phyloP scores from a whole-genome alignment of 495 filamentous ascomycete species.

The Penicillium odoratum region DNA sequence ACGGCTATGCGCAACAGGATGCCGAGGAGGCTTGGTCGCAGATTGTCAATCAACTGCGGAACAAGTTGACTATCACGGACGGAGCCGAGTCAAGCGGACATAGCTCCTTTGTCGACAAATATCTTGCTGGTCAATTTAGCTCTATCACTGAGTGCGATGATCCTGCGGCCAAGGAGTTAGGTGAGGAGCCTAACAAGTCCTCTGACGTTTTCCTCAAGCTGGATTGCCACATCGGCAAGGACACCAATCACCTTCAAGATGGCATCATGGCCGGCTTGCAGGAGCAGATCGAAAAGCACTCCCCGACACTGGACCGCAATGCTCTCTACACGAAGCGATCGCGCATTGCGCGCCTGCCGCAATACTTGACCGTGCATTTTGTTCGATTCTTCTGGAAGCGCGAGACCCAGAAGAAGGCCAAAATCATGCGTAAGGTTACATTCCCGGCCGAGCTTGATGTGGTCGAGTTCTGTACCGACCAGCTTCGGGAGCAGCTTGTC shows the following conservation, averaged over 20 bases:
- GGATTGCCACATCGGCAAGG: conserved; percentile 85
- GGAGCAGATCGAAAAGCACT: conserved; percentile 89
- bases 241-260: conserved; percentile 86
- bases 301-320: conserved; percentile 72
- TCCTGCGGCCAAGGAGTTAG: conserved; percentile 67
- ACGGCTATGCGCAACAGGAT: conserved; percentile 92
- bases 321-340: conserved; percentile 86
- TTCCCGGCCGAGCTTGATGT: conserved; percentile 92
- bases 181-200: conserved; percentile 64
- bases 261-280: conserved; percentile 78
- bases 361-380: conserved; percentile 95
- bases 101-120: conserved; percentile 83
- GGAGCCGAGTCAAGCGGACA: conserved; percentile 48
- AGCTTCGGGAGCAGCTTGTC: conserved; percentile 76
- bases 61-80: conserved; percentile 70
- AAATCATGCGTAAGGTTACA: conserved; percentile 98
- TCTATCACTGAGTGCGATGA: conserved; percentile 83
- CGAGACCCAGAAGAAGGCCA: conserved; percentile 93
- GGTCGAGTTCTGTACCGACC: conserved; percentile 93
- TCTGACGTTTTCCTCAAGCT: conserved; percentile 87
- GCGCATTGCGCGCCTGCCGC: conserved; percentile 82
- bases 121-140: conserved; percentile 77
- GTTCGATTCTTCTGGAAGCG: conserved; percentile 98
- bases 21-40: conserved; percentile 98
- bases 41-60: conserved; percentile 81